These are phyloP conservation scores for Kalanchoe fedtschenkoi DNA, from an alignment of 164 flowering plant genomes.

Conservation along the genomic window DNA sequence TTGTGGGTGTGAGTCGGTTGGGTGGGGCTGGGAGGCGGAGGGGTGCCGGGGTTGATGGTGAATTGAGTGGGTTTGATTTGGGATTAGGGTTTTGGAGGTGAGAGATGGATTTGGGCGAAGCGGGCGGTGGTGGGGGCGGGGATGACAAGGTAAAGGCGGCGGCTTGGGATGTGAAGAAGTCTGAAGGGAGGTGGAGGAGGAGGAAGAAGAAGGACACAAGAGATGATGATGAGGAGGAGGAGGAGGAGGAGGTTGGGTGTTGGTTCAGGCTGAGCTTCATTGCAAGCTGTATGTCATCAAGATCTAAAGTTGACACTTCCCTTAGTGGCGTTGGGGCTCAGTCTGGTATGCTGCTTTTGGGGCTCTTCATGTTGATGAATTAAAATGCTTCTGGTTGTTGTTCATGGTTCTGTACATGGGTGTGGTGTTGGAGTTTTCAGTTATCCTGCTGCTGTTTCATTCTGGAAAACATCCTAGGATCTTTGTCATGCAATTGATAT, in stretches of 20 bases:
- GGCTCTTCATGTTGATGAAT: neutral
- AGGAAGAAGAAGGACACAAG: slow-evolving; percentile 15
- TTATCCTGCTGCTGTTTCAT: neutral
- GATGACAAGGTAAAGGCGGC: slow-evolving; percentile 29
- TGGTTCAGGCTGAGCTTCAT: slow-evolving; percentile 51
- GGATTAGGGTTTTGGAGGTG: slow-evolving; percentile 17
- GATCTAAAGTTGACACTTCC: slow-evolving; percentile 56
- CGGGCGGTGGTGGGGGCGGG: neutral
- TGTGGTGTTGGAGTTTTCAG: neutral
- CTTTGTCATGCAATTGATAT: neutral
- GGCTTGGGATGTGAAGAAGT: slow-evolving; percentile 38
- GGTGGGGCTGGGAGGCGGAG: neutral
- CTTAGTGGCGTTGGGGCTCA: slow-evolving; percentile 34
- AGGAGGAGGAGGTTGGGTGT: slow-evolving; percentile 38
- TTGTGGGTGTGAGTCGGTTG: neutral
- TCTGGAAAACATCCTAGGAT: neutral
- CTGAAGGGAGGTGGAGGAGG: slow-evolving; percentile 26
- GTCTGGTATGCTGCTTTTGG: slow-evolving; percentile 21
- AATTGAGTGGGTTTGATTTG: slow-evolving; percentile 10
- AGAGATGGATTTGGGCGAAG: slow-evolving; percentile 41
- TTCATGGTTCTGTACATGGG: neutral
- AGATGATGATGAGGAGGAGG: slow-evolving; percentile 16
- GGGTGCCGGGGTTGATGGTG: neutral
- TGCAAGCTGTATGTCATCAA: slow-evolving; percentile 62
- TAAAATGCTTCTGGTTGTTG: neutral